Conservation (phyloP, 2,329 filamentous ascomycete genomes). For the Trichocomaceae sp. region DNA sequence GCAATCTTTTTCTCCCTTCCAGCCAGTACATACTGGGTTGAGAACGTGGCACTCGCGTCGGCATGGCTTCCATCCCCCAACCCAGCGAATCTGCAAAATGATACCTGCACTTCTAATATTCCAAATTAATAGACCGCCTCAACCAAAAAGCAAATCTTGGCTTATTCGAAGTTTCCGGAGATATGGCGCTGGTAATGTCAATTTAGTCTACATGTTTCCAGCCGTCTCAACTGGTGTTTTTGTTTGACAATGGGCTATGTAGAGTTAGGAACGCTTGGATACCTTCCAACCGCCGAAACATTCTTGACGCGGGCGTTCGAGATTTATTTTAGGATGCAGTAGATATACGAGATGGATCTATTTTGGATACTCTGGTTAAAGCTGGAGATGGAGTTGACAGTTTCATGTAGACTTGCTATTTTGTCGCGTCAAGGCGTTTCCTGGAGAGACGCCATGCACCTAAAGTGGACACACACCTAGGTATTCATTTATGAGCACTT, state of each 20-base stretch:
- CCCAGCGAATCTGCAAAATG: too few relatives aligned
- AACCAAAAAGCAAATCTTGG: slow-evolving; percentile 2
- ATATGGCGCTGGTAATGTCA: slow-evolving; percentile 3
- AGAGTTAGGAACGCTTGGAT: background rate
- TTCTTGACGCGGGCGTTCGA: background rate
- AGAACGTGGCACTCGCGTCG: too few relatives aligned
- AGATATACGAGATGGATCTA: slow-evolving; percentile 4
- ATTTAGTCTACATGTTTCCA: slow-evolving; percentile 5
- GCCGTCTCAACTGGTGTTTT: slow-evolving; percentile 1
- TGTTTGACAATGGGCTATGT: background rate
- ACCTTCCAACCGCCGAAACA: slow-evolving; percentile 5
- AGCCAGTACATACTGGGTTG: too few relatives aligned
- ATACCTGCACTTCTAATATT: too few relatives aligned
- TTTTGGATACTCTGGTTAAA: slow-evolving; percentile 6
- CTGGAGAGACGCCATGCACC: too few relatives aligned
- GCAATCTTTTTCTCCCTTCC: too few relatives aligned
- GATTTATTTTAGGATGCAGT: slow-evolving; percentile 5
- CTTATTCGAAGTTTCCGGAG: background rate
- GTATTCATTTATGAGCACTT: too few relatives aligned
- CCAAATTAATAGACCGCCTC: slow-evolving; percentile 5
- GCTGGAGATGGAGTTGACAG: too few relatives aligned
- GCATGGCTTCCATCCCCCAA: too few relatives aligned
- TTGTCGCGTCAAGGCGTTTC: too few relatives aligned
- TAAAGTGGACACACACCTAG: too few relatives aligned
- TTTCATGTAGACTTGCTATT: too few relatives aligned